Evolutionary conservation across 1,284 basidiomycete genomes (phyloP).

Genomic region (Xerocomus cyaneibrunnescens): DNA sequence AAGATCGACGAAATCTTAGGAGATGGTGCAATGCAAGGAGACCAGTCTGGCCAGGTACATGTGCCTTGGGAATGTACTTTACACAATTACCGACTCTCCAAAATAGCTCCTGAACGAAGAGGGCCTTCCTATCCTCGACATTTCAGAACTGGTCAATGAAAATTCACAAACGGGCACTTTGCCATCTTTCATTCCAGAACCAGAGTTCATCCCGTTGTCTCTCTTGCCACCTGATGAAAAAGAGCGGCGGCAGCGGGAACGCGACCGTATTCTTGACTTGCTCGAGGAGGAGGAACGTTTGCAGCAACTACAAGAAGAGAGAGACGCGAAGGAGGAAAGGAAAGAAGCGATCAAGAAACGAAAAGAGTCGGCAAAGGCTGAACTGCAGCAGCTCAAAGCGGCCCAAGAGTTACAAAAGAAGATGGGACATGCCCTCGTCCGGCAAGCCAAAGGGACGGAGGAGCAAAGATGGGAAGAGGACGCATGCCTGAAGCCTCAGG

Average conservation of each 20-base stretch:
- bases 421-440: slow-evolving; percentile 69
- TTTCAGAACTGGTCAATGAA: slow-evolving; percentile 56
- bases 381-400: slow-evolving; percentile 52
- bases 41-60: slow-evolving; percentile 63
- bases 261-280: slow-evolving; percentile 61
- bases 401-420: slow-evolving; percentile 67
- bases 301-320: slow-evolving; percentile 43
- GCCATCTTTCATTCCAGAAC: slow-evolving; percentile 29
- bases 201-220: slow-evolving; percentile 47
- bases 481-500: slow-evolving; percentile 5
- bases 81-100: slow-evolving; percentile 19
- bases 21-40: slow-evolving; percentile 42
- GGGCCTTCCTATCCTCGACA: slow-evolving; percentile 74
- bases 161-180: slow-evolving; percentile 24
- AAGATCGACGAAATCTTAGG: slow-evolving; percentile 64
- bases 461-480: slow-evolving; percentile 42
- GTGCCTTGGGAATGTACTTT: slow-evolving; percentile 15
- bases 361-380: slow-evolving; percentile 50
- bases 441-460: slow-evolving; percentile 44
- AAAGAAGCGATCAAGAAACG: slow-evolving; percentile 49
- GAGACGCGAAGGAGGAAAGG: slow-evolving; percentile 42
- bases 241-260: slow-evolving; percentile 52
- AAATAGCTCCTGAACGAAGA: slow-evolving; percentile 68
- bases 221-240: slow-evolving; percentile 48
- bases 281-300: slow-evolving; percentile 67